Percentiles rank a stretch among this genome's conserved stretches.
These are phyloP conservation scores for Tylopilus plumbeoviolaceoides DNA, from an alignment of 768 basidiomycete species.

Conservation along the genomic window DNA sequence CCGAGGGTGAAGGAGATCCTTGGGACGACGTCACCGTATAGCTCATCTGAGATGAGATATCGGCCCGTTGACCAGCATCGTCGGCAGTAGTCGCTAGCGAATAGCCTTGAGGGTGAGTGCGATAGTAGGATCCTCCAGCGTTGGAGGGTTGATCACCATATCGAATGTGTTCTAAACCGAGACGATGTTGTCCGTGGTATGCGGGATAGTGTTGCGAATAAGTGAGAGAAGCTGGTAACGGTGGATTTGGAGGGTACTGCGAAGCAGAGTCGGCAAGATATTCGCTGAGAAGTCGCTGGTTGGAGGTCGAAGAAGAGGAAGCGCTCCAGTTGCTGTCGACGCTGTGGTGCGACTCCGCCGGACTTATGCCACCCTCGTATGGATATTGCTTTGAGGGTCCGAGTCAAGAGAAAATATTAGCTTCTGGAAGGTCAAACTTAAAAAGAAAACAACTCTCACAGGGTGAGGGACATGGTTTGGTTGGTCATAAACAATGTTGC, in stretches of 20 bases:
- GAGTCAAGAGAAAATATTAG: background rate
- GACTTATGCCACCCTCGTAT: conserved; percentile 21
- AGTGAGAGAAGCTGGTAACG: background rate
- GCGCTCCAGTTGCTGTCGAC: conserved; percentile 26
- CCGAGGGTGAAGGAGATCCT: conserved; percentile 14
- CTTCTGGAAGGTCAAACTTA: background rate
- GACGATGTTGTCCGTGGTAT: conserved; percentile 19
- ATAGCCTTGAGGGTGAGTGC: conserved; percentile 11
- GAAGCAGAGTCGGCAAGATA: conserved; percentile 4
- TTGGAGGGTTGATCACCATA: conserved; percentile 14
- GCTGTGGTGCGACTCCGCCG: conserved; percentile 23
- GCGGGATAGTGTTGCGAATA: conserved; percentile 21
- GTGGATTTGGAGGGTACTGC: conserved; percentile 8
- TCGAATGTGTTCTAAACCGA: conserved; percentile 20
- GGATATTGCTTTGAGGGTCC: conserved; percentile 15
- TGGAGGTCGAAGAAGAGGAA: conserved; percentile 21
- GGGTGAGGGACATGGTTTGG: conserved; percentile 12
- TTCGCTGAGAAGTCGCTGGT: conserved; percentile 10
- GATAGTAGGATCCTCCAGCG: conserved; percentile 14
- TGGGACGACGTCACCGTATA: conserved; percentile 8
- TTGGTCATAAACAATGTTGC: conserved; percentile 6
- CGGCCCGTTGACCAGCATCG: background rate
- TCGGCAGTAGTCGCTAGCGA: conserved; percentile 5
- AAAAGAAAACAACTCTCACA: conserved; percentile 12
- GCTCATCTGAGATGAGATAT: conserved; percentile 4